phyloP scores from a whole-genome alignment of 768 basidiomycete genomes.

The Pleurotus djamor region DNA sequence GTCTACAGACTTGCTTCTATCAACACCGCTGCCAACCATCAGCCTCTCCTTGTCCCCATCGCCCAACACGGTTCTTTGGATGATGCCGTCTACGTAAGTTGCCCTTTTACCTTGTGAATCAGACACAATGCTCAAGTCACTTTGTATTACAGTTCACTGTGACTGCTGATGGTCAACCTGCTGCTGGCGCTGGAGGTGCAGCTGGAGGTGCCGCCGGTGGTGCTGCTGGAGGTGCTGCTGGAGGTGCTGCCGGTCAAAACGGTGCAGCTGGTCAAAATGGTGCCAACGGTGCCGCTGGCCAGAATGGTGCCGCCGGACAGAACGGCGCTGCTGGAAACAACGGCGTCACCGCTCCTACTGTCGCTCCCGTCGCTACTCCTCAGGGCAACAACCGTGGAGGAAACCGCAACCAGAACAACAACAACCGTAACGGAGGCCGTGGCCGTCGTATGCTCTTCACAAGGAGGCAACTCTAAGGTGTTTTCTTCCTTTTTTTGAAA shows the following conservation, averaged over 20 bases:
- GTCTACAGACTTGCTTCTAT: constrained; percentile 45
- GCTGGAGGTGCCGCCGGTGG: constrained; percentile 11
- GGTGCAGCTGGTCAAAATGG: constrained; percentile 29
- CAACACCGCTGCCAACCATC: constrained; percentile 47
- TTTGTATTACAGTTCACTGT: constrained; percentile 17
- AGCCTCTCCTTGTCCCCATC: constrained; percentile 31
- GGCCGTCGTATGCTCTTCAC: constrained; percentile 5
- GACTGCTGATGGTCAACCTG: constrained; percentile 12
- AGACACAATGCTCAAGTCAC: background rate
- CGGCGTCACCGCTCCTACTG: background rate
- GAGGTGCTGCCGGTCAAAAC: constrained; percentile 16
- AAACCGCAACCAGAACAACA: background rate
- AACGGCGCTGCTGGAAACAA: background rate
- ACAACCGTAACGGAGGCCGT: constrained; percentile 3
- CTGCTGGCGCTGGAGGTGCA: constrained; percentile 4
- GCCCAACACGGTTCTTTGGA: constrained; percentile 39
- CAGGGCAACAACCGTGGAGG: constrained; percentile 1
- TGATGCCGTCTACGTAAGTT: constrained; percentile 30
- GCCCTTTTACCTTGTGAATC: background rate
- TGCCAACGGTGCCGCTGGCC: background rate
- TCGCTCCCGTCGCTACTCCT: background rate
- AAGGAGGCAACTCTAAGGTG: constrained; percentile 3
- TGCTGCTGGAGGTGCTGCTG: constrained; percentile 17
- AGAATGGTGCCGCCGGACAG: background rate
- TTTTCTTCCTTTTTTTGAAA: background rate